Conservation (phyloP, 2,329 filamentous ascomycete species). For the Reticulascus tulasneorum region DNA sequence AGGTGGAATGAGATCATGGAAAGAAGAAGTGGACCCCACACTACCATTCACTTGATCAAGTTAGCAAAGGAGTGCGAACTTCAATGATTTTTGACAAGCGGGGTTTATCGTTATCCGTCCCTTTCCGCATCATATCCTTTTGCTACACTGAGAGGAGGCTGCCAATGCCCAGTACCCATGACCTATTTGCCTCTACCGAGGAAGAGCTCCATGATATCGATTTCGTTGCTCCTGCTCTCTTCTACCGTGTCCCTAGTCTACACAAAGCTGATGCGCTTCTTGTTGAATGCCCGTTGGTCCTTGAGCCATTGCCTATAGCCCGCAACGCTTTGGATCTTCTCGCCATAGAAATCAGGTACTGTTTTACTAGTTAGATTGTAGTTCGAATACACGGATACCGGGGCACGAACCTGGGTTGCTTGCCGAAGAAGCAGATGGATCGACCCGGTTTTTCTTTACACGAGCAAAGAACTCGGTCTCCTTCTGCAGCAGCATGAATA, state of each 20-base stretch:
- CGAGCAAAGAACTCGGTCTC: constrained; percentile 90
- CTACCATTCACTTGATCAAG: constrained; percentile 46
- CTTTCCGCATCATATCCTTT: constrained; percentile 7
- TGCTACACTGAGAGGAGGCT: constrained; percentile 9
- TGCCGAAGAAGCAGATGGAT: constrained; percentile 83
- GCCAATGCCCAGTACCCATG: constrained; percentile 9
- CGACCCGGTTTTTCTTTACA: constrained; percentile 88
- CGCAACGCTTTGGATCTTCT: constrained; percentile 91
- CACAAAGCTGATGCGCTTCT: constrained; percentile 70
- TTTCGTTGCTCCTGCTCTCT: not conserved
- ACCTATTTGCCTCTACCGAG: constrained; percentile 7
- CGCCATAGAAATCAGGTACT: constrained; percentile 96
- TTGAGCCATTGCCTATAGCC: constrained; percentile 95
- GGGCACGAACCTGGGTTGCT: constrained; percentile 67
- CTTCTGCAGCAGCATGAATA: constrained; percentile 51
- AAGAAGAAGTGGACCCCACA: constrained; percentile 57
- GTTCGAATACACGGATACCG: not conserved
- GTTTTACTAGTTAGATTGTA: not conserved
- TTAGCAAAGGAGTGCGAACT: constrained; percentile 6
- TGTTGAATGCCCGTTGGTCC: constrained; percentile 95
- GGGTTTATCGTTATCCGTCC: constrained; percentile 21
- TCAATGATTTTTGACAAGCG: constrained; percentile 21
- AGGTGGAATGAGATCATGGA: constrained; percentile 72
- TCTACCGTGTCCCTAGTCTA: no score
- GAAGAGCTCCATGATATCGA: constrained; percentile 2